A percentile compares a stretch with the other conserved stretches of the same genome.
Evolutionary conservation across 1,284 basidiomycete genomes (phyloP).

Genomic region (Bothia castanella): DNA sequence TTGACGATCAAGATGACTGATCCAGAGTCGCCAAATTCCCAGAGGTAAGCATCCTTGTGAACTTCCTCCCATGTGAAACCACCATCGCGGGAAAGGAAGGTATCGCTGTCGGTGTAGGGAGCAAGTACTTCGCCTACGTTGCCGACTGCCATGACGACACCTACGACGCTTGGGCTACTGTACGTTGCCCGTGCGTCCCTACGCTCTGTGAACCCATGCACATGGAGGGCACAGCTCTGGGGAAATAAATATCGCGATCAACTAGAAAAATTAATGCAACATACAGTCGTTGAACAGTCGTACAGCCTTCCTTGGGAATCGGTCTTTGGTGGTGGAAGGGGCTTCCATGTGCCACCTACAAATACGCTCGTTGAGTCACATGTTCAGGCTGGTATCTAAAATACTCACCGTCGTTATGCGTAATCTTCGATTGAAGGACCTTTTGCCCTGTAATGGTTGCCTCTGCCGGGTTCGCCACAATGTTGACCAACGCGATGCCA

Average conservation of each 20-base stretch:
- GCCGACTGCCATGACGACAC: conserved; percentile 95
- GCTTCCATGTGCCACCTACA: conserved; percentile 82
- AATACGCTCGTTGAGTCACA: background rate
- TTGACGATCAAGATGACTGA: conserved; percentile 91
- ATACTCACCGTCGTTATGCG: conserved; percentile 87
- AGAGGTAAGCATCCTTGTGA: conserved; percentile 95
- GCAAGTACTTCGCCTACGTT: conserved; percentile 87
- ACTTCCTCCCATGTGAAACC: conserved; percentile 99
- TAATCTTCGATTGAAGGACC: conserved; percentile 82
- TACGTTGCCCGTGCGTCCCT: conserved; percentile 87
- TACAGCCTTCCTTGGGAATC: conserved; percentile 82
- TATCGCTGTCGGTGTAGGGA: conserved; percentile 85
- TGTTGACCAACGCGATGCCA: conserved; percentile 91
- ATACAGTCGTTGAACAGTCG: conserved; percentile 66
- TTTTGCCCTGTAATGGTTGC: conserved; percentile 75
- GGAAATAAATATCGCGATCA: background rate
- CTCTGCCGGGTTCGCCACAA: conserved; percentile 80
- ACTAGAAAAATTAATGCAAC: background rate
- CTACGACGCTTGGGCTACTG: conserved; percentile 87
- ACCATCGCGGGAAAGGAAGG: conserved; percentile 93
- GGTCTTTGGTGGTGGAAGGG: conserved; percentile 65
- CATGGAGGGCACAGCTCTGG: conserved; percentile 81
- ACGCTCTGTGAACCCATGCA: conserved; percentile 96
- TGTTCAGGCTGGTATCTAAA: background rate
- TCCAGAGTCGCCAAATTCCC: conserved; percentile 98